A percentile compares a stretch with the other conserved stretches of the same genome.
Conservation (phyloP, 1,284 basidiomycete genomes). For the Ustilago trichophora region DNA sequence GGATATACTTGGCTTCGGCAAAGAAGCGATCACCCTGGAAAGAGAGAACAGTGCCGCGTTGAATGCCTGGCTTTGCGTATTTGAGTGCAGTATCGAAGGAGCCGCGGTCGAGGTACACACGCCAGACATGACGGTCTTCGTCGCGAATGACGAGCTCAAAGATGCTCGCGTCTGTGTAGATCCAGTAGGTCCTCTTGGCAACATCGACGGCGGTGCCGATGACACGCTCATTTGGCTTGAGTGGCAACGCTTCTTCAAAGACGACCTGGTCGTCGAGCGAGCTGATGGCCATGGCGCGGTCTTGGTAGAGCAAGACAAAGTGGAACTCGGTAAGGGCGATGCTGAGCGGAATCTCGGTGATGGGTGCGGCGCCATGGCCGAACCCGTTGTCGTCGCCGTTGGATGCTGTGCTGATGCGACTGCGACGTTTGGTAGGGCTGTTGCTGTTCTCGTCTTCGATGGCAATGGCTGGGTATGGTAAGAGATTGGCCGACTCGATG, state of each 20-base stretch:
- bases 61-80: constrained; percentile 83
- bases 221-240: constrained; percentile 54
- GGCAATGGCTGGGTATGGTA: constrained; percentile 61
- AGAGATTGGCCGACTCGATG: constrained; percentile 75
- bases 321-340: constrained; percentile 91
- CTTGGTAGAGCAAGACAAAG: constrained; percentile 83
- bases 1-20: constrained; percentile 81
- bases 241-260: constrained; percentile 76
- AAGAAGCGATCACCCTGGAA: constrained; percentile 88
- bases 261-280: constrained; percentile 82
- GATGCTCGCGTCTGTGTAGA: constrained; percentile 87
- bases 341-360: constrained; percentile 69
- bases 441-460: constrained; percentile 21
- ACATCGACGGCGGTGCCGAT: constrained; percentile 73
- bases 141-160: constrained; percentile 87
- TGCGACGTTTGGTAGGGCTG: constrained; percentile 15
- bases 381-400: constrained; percentile 22
- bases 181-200: constrained; percentile 89
- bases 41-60: constrained; percentile 83
- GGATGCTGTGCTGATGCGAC: constrained; percentile 22
- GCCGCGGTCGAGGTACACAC: constrained; percentile 81
- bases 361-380: constrained; percentile 9
- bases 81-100: constrained; percentile 80
- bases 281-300: constrained; percentile 81
- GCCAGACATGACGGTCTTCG: constrained; percentile 95